Evolutionary conservation across 163 green algal species (phyloP).

Genomic region (Chloromonas sp.): DNA sequence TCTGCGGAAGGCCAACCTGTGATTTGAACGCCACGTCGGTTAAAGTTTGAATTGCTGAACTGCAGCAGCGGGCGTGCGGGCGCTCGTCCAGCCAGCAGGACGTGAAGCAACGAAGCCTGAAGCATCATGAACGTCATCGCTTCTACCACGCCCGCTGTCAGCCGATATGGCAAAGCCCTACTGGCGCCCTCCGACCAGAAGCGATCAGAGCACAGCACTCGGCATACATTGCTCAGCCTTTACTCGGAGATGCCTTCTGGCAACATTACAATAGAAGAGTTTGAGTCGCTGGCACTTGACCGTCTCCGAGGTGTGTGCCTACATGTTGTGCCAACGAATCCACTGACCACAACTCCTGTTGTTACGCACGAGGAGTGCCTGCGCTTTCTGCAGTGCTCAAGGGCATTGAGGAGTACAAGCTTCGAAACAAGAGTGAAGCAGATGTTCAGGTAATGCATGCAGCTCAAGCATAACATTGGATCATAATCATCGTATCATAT

Average conservation of each 20-base stretch:
- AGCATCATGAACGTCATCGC: neutral
- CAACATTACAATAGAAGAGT: conserved; percentile 87
- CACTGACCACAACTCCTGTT: neutral
- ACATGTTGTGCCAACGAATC: neutral
- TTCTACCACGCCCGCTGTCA: neutral
- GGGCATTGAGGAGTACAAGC: conserved; percentile 78
- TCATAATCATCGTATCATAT: too few species aligned
- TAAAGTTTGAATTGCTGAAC: too few species aligned
- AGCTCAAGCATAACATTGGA: too few species aligned
- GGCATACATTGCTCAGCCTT: conserved; percentile 31
- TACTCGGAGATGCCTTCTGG: conserved; percentile 32
- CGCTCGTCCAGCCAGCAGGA: too few species aligned
- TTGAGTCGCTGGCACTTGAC: conserved; percentile 87
- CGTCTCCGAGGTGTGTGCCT: conserved; percentile 64
- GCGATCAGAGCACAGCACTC: neutral
- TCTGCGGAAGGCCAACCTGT: too few species aligned
- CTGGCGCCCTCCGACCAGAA: neutral
- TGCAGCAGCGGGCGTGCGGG: too few species aligned
- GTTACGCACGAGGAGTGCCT: neutral
- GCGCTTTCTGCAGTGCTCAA: conserved; percentile 74
- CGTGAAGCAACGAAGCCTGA: neutral
- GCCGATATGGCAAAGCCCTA: neutral
- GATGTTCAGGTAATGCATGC: conserved; percentile 23
- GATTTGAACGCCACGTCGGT: too few species aligned
- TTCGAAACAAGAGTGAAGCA: conserved; percentile 39